Base-by-base conservation (phyloP, 1,284 basidiomycete genomes). In the Mycena sp. region DNA sequence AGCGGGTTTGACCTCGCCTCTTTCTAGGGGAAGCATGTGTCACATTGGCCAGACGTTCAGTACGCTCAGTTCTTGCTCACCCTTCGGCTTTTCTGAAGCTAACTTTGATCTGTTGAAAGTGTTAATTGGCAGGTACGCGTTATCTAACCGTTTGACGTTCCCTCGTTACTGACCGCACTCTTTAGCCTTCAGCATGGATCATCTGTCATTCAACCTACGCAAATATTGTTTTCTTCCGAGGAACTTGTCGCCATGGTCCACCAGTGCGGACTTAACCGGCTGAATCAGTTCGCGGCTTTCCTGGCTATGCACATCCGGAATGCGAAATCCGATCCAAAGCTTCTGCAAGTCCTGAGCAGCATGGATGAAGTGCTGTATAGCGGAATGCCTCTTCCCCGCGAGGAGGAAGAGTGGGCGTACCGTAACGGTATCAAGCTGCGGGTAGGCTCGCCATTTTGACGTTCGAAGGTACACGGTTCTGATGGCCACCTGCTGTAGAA, bases 391-490 rank as follows among this genome's bases (percentile, higher is more conserved):
- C 77, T 90, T 49, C 74, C 80, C 21, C 80, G 77, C 6, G 88
- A 89, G 67, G 87, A 89, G 41, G 87, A 88, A 74, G 82, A 85
- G 30, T 90, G 85, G 79, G 84, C 83, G 32, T 78, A 81, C 69
- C 75, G 75, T 61, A 83, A 85, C 63, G 81, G 81, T 28, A 78
- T 90, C 63, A 83, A 78, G 63, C 69, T 90, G 61, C 79, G 76
- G 65, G 86, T 87, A 71, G 69, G 79, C 58, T 64, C 37, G 49
- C 46, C 56, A 37, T 45, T 29, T 46, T 55, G 32, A 14, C 32
- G 32, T 35, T 35, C 14, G 9, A 35, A 35, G 9, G 9, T 35
- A 35, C 32, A 35, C 14, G 9, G 32, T 35, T 64, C 52, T 40
- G 58, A 71, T 60, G 4, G 55, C 32, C 51, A 35, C 67, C n/a